Base-by-base conservation (phyloP, 306 rosid genomes). In the Adenanthera pavonina region DNA sequence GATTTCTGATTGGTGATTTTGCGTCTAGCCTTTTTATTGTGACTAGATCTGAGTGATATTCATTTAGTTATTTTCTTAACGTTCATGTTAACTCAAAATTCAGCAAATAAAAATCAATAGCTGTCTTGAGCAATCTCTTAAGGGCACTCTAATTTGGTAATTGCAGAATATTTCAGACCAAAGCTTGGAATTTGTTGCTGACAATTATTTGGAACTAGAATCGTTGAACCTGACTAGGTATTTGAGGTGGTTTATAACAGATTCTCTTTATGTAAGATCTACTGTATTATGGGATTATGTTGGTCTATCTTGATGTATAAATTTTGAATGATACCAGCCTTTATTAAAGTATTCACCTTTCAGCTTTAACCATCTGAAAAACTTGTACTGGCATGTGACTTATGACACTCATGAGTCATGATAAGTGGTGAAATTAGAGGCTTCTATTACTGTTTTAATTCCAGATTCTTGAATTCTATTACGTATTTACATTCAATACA, bases 151-250 rank as follows among this genome's bases (percentile, higher is more conserved):
- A 76, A 78, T 78, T 69, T 84, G 81, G 49, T 79, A 54, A 83
- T 59, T 78, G 83, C 97, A 94, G 95, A 88, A 85, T 79, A 78
- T 94, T 79, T 70, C 95, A 10, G 95, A 92, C 75, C 80, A 16
- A 62, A 84, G 97, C 40, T 83, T 86, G 86, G 81, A 83, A 84
- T 83, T 84, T 67, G 78, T 94, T 85, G 95, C 97, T 5, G 90
- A 87, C 44, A 83, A 82, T 78, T 94, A 90, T 80, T 87, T 89
- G 13, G 87, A 86, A 61, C 77, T 94, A 33, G 86, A 88, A 86
- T 78, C 87, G 38, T 61, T 91, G 80, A 90, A 93, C 83, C 82
- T 91, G 79, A 91, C 96, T 34, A 92, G 97, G 97, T 92, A 88
- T 56, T 57, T 85, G 68, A n/a, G 57, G 38, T 54, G 52, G 17